These are phyloP conservation scores for Phlebiopsis gigantea DNA, from an alignment of 768 basidiomycete species.

Conservation along the genomic window DNA sequence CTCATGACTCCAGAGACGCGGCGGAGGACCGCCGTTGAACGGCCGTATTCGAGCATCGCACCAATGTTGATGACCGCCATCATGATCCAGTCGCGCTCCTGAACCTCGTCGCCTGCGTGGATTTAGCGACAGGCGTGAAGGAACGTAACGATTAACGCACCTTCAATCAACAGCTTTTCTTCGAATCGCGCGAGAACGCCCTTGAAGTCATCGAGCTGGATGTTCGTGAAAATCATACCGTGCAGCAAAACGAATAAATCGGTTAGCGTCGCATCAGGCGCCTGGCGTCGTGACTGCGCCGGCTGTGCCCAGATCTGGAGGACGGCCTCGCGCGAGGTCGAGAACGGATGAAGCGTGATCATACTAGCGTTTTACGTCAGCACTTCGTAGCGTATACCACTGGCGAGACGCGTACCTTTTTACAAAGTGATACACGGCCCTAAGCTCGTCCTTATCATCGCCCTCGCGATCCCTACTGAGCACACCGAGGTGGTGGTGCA, in stretches of 20 bases:
- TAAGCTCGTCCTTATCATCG: conserved; percentile 77
- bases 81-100: conserved; percentile 93
- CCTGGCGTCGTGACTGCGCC: conserved; percentile 66
- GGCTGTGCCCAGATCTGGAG: conserved; percentile 81
- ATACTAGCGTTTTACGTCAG: conserved; percentile 45
- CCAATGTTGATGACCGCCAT: conserved; percentile 86
- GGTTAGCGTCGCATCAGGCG: conserved; percentile 65
- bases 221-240: conserved; percentile 96
- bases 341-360: conserved; percentile 85
- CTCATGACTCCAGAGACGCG: conserved; percentile 49
- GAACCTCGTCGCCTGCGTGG: conserved; percentile 36
- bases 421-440: conserved; percentile 87
- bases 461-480: conserved; percentile 78
- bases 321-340: conserved; percentile 84
- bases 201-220: conserved; percentile 88
- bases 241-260: conserved; percentile 91
- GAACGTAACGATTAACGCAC: conserved; percentile 8
- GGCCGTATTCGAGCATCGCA: conserved; percentile 84
- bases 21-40: conserved; percentile 62
- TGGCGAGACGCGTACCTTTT: conserved; percentile 60
- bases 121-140: not conserved
- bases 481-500: conserved; percentile 92
- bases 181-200: conserved; percentile 78
- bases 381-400: not conserved
- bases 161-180: conserved; percentile 79